phyloP scores from a whole-genome alignment of 2,329 filamentous ascomycete genomes.

The Colletotrichum eremochloae region DNA sequence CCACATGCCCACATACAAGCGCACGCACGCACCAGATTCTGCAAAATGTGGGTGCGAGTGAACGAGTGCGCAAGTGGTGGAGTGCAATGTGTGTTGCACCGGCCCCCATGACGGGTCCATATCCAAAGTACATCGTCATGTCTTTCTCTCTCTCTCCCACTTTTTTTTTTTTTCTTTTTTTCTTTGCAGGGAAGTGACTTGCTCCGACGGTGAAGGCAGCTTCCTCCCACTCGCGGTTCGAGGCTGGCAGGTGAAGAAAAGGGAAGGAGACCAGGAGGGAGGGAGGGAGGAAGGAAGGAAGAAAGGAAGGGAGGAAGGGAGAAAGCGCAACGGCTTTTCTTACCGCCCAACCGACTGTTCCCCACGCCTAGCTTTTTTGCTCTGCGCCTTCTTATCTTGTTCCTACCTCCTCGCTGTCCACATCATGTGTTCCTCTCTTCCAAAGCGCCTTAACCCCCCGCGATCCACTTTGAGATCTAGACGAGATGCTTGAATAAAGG shows the following conservation, averaged over 20 bases:
- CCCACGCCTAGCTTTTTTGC: constrained; percentile 6
- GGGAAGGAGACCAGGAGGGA: neutral
- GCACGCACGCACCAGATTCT: constrained; percentile 30
- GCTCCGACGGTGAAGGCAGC: constrained; percentile 8
- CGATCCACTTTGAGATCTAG: constrained; percentile 41
- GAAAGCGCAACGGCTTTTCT: constrained; percentile 6
- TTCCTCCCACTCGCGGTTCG: constrained; percentile 1
- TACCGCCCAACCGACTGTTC: constrained; percentile 33
- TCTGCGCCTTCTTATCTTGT: constrained; percentile 6
- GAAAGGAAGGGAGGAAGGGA: neutral
- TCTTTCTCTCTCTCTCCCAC: neutral
- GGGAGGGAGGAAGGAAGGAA: constrained; percentile 1
- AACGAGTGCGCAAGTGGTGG: neutral
- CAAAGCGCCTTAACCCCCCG: constrained; percentile 15
- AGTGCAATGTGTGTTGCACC: constrained; percentile 16
- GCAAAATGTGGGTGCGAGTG: constrained; percentile 18
- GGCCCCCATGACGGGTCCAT: neutral
- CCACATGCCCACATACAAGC: constrained; percentile 22
- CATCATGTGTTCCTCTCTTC: neutral
- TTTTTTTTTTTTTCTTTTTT: too few relatives aligned
- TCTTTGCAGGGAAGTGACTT: constrained; percentile 28
- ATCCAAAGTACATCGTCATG: constrained; percentile 17
- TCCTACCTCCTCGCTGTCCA: neutral
- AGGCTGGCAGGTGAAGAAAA: constrained; percentile 31
- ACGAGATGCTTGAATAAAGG: constrained; percentile 41